These are phyloP conservation scores for Neurospora pannonica DNA, from an alignment of 495 filamentous ascomycete species.

Conservation along the genomic window DNA sequence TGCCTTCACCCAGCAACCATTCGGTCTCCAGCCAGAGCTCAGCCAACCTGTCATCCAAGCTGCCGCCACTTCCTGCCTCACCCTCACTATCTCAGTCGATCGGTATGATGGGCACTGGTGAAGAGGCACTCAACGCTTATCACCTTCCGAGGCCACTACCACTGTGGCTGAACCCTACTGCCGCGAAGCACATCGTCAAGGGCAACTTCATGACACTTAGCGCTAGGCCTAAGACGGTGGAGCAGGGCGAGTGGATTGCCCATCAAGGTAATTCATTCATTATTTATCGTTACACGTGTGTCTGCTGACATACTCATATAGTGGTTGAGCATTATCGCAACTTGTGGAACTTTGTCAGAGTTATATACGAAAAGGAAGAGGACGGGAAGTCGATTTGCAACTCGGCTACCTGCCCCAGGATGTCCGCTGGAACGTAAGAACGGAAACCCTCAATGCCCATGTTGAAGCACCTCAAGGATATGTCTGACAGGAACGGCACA, in stretches of 20 bases:
- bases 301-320: conserved; percentile 22
- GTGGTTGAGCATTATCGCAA: conserved; percentile 87
- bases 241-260: conserved; percentile 87
- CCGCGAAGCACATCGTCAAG: conserved; percentile 80
- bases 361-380: conserved; percentile 69
- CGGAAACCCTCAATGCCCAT: conserved; percentile 10
- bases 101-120: conserved; percentile 19
- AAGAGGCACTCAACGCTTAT: conserved; percentile 41
- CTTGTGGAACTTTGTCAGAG: conserved; percentile 71
- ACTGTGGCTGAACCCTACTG: conserved; percentile 50
- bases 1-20: conserved; percentile 33
- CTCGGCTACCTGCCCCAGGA: conserved; percentile 69
- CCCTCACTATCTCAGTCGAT: conserved; percentile 26
- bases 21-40: conserved; percentile 38
- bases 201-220: conserved; percentile 95
- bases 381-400: conserved; percentile 73
- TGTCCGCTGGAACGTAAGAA: conserved; percentile 81
- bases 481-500: conserved; percentile 23
- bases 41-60: conserved; percentile 38
- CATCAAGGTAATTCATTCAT: conserved; percentile 65
- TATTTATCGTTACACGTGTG: background rate
- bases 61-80: conserved; percentile 43
- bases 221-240: conserved; percentile 77
- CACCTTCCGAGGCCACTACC: conserved; percentile 38
- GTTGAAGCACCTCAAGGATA: conserved; percentile 5